Evolutionary conservation across 192 early-diverging fungal species (phyloP), one percentile per base, ranked within the genome.

Genomic region (Podila horticola): DNA sequence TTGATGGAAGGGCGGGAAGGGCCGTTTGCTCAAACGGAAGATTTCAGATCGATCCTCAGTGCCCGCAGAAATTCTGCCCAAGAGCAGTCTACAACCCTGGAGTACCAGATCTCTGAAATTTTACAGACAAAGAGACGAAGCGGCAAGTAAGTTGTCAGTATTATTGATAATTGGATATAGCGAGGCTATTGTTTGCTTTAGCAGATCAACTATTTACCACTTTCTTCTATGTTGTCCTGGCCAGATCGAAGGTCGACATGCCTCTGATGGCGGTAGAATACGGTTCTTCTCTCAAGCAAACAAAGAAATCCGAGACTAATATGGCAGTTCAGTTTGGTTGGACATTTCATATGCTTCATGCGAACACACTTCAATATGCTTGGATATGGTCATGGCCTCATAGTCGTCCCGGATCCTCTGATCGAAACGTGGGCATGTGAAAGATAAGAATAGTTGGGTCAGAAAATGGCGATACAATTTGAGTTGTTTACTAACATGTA

Each of bases 361-460:
- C 66, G 8, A 79, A 79, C 26, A 79, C 70, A 15, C 58, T 63
- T 31, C 76, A 79, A 26, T 79, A 72, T 50, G 76, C 76, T 2
- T 79, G 76, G 76, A 79, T 79, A 6, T 79, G 76, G 76, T 52
- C 31, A 11, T 72, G 76, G 76, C n/a, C 64, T 4, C 61, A 67
- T 34, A 28, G 20, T 0, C 70, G 72, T 58, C 45, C 61, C 12
- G 76, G 70, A 30, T 72, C 75, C 0, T 79, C 75, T 2, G 33
- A 41, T 15, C 76, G 72, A 30, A 79, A 79, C 34, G 66, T 67
- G 34, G 76, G 76, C 55, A 72, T 58, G 69, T 71, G 17, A 4
- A 26, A 59, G 57, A 28, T 10, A 69, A 26, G 26, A 12, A 45
- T 17, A 45, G 13, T 12, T 3, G 41, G 15, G 41, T 15, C 3